phyloP scores from a whole-genome alignment of 1,139 yeast genomes.

The Blastobotrys indianensis region DNA sequence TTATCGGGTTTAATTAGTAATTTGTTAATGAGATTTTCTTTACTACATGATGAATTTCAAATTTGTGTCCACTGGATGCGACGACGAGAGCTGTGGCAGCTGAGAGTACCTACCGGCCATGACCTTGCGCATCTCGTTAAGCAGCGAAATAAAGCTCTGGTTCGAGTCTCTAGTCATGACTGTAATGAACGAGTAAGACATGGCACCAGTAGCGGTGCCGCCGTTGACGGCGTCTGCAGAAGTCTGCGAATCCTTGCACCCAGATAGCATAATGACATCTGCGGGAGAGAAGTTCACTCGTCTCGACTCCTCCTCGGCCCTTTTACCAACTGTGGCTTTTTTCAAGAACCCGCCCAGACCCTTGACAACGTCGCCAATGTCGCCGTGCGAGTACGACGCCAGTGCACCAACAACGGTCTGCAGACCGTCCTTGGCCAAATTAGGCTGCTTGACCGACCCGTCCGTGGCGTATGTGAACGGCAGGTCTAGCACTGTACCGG shows the following conservation, averaged over 20 bases:
- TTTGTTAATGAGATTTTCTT: neutral
- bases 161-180: slow-evolving; percentile 62
- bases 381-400: slow-evolving; percentile 66
- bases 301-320: slow-evolving; percentile 39
- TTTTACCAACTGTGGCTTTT: slow-evolving; percentile 37
- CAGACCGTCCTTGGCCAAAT: slow-evolving; percentile 79
- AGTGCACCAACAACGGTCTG: slow-evolving; percentile 67
- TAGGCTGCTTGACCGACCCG: slow-evolving; percentile 87
- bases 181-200: slow-evolving; percentile 83
- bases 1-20: neutral
- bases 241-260: slow-evolving; percentile 83
- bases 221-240: slow-evolving; percentile 75
- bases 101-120: slow-evolving; percentile 70
- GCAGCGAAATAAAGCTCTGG: slow-evolving; percentile 69
- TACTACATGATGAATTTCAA: slow-evolving; percentile 15
- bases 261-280: slow-evolving; percentile 79
- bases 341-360: slow-evolving; percentile 49
- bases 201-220: slow-evolving; percentile 84
- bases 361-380: slow-evolving; percentile 50
- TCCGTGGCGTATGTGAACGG: slow-evolving; percentile 88
- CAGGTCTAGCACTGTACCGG: slow-evolving; percentile 84
- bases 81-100: slow-evolving; percentile 63
- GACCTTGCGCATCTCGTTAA: slow-evolving; percentile 73
- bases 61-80: slow-evolving; percentile 19
- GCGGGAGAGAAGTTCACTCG: slow-evolving; percentile 76